phyloP scores from a whole-genome alignment of 805 yeast genomes.

The Spencermartinsiella europaea region DNA sequence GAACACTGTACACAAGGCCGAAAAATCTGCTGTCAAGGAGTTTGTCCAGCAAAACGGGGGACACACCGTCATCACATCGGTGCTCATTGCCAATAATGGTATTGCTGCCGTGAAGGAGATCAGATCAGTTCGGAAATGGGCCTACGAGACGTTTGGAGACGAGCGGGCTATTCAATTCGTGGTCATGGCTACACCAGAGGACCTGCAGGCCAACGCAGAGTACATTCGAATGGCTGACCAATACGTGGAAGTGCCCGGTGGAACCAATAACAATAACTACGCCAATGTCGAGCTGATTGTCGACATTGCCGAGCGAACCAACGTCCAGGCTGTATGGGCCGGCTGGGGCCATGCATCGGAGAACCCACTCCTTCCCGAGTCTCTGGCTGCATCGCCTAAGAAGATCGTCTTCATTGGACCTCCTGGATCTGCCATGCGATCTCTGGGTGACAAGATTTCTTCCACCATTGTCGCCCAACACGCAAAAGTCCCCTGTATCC shows the following conservation, averaged over 20 bases:
- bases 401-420: conserved; percentile 95
- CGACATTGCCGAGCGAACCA: conserved; percentile 93
- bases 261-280: conserved; percentile 96
- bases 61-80: conserved; percentile 81
- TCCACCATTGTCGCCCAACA: conserved; percentile 99
- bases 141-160: conserved; percentile 97
- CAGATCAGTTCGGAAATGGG: conserved; percentile 97
- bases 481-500: conserved; percentile 96
- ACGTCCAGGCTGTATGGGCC: conserved; percentile 99
- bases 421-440: conserved; percentile 98
- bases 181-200: conserved; percentile 99
- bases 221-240: conserved; percentile 99
- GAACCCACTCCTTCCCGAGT: conserved; percentile 91
- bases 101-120: conserved; percentile 99
- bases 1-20: conserved; percentile 71
- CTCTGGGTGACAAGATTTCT: conserved; percentile 97
- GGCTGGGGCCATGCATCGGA: conserved; percentile 99
- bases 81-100: conserved; percentile 96
- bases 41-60: conserved; percentile 85
- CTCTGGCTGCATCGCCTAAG: conserved; percentile 86
- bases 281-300: conserved; percentile 97
- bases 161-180: conserved; percentile 91
- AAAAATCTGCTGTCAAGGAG: conserved; percentile 65
- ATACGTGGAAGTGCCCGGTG: conserved; percentile 97
- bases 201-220: conserved; percentile 92